phyloP scores from a whole-genome alignment of 2,329 filamentous ascomycete genomes.

The Hypoxylon sp. region DNA sequence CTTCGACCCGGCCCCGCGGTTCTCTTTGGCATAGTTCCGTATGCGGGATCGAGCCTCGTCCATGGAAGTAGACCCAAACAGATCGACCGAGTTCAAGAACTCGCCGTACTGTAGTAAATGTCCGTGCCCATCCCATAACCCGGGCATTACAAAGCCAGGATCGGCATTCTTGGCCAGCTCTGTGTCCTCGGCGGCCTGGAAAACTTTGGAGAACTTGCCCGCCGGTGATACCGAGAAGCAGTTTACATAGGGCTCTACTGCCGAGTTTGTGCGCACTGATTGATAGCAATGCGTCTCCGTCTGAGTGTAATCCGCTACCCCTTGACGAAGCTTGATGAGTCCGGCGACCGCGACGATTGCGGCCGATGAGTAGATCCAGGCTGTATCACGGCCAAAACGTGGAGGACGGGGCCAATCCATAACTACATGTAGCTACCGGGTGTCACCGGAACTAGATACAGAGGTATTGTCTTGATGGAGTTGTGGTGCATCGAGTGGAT shows the following conservation, averaged over 20 bases:
- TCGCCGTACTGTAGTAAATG: slow-evolving; percentile 77
- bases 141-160: slow-evolving; percentile 70
- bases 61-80: slow-evolving; percentile 72
- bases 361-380: slow-evolving; percentile 45
- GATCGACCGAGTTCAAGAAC: slow-evolving; percentile 74
- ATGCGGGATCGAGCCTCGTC: slow-evolving; percentile 69
- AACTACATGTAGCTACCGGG: not conserved
- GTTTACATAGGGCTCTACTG: slow-evolving; percentile 57
- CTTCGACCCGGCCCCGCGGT: slow-evolving; percentile 66
- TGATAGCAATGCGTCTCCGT: slow-evolving; percentile 61
- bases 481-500: slow-evolving; percentile 4
- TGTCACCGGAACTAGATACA: not conserved
- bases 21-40: slow-evolving; percentile 63
- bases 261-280: slow-evolving; percentile 61
- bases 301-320: slow-evolving; percentile 45
- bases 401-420: slow-evolving; percentile 47
- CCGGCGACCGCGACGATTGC: slow-evolving; percentile 47
- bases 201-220: slow-evolving; percentile 67
- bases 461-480: slow-evolving; percentile 2
- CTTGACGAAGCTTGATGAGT: slow-evolving; percentile 46
- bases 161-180: slow-evolving; percentile 53
- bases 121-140: slow-evolving; percentile 79
- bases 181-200: slow-evolving; percentile 54
- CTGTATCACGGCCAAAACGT: slow-evolving; percentile 40
- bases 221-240: slow-evolving; percentile 69